Evolutionary conservation across 176 grass and related monocot genomes (phyloP), one percentile per base, ranked within the genome.

Genomic region (Aegilops bicornis): DNA sequence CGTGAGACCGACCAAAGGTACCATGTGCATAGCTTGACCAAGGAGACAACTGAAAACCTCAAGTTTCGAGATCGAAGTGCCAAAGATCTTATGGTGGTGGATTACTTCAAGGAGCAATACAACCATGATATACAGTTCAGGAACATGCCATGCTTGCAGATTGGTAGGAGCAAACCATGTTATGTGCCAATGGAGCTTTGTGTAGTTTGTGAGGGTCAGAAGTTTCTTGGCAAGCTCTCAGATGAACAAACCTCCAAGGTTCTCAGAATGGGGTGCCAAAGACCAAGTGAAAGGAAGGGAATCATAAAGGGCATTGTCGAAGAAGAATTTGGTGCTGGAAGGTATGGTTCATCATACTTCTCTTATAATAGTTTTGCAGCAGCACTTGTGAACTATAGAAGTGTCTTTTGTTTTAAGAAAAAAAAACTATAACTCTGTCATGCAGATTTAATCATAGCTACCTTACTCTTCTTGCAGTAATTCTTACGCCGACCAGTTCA

Each of bases 111-210:
- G 83, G 91, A 92, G 87, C 92, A 98, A 17, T 98, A 98, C 79
- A 95, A 93, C 79, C 91, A 98, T 85, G 95, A 98, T 81, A 98
- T 98, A 82, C 82, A 93, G 93, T 95, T 98, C 80, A 93, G 86
- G 68, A 98, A 98, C 59, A 88, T 98, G 4, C 95, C 95, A 16
- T 98, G 95, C 91, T 89, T 98, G 80, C 95, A 98, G 86, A 88
- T 98, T 25, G 94, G 95, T 84, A 85, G 86, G 85, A 95, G 95
- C 73, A 98, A 98, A 73, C 92, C 91, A 15, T 98, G 95, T 71
- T 98, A 98, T 79, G 80, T 98, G 64, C 95, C 95, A 64, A 98
- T 98, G 95, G 95, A 98, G 65, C 91, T 98, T 14, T 98, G 95
- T 43, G 79, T 91, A 39, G 86, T 98, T 83, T 98, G 93, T 59